Conservation (phyloP, 2,329 filamentous ascomycete species). For the Cercospora beticola region DNA sequence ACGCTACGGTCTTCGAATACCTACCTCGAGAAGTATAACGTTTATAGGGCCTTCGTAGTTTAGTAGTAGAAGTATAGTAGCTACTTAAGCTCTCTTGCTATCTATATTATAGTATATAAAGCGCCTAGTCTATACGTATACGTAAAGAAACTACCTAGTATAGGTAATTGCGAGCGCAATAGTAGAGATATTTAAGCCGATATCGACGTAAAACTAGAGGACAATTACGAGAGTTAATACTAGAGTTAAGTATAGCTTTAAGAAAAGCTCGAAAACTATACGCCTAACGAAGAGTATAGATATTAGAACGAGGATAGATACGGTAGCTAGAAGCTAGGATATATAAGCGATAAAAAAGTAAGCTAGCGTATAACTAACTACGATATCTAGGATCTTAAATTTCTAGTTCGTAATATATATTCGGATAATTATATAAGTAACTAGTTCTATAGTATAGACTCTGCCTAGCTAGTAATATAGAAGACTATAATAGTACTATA, state of each 20-base stretch:
- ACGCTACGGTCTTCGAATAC: conserved; percentile 3
- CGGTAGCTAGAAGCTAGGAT: not conserved
- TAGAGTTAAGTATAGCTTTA: conserved; percentile 8
- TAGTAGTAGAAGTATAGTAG: not conserved
- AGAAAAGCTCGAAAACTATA: conserved; percentile 15
- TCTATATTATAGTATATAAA: not conserved
- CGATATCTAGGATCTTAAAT: not conserved
- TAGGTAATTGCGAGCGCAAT: not conserved
- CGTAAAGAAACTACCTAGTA: not conserved
- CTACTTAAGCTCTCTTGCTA: not conserved
- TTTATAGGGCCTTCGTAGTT: not conserved
- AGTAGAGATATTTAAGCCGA: not conserved
- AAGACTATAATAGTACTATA: not conserved
- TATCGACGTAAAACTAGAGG: not conserved
- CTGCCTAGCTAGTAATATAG: conserved; percentile 14
- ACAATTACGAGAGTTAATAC: not conserved
- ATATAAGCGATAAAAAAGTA: not conserved
- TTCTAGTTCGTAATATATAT: not conserved
- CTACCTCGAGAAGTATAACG: not conserved
- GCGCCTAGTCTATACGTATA: not conserved
- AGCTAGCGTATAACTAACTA: not conserved
- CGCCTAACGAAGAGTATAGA: conserved; percentile 13
- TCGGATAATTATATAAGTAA: not conserved
- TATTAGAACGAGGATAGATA: not conserved
- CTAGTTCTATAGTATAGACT: not conserved